phyloP scores from a whole-genome alignment of 2,329 filamentous ascomycete species.

The Botrytis porri region DNA sequence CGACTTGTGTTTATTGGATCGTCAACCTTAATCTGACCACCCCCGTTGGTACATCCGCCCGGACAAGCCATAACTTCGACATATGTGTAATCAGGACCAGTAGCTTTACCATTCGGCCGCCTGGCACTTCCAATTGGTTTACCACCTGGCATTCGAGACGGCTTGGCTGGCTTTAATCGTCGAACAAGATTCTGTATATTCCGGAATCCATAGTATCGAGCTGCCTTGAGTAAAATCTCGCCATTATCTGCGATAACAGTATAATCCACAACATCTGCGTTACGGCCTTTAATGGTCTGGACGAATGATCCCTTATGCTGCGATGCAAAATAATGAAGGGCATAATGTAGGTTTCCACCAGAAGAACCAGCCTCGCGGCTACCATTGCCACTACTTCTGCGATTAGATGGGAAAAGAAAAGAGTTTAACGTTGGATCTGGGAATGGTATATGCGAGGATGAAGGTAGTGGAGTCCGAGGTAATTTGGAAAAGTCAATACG shows the following conservation, averaged over 20 bases:
- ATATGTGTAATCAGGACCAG: slow-evolving; percentile 72
- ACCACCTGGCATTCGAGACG: slow-evolving; percentile 77
- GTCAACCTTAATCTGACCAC: slow-evolving; percentile 88
- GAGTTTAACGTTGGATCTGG: slow-evolving; percentile 67
- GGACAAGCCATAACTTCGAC: slow-evolving; percentile 99
- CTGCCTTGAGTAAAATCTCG: slow-evolving; percentile 69
- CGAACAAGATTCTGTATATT: slow-evolving; percentile 98
- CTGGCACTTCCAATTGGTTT: slow-evolving; percentile 56
- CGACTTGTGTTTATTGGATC: slow-evolving; percentile 63
- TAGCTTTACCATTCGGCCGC: slow-evolving; percentile 49
- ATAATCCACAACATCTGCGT: slow-evolving; percentile 89
- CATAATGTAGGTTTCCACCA: slow-evolving; percentile 84
- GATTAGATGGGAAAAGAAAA: slow-evolving; percentile 68
- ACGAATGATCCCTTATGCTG: slow-evolving; percentile 71
- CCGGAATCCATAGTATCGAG: slow-evolving; percentile 93
- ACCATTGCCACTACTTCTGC: slow-evolving; percentile 42
- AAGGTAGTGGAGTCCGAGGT: slow-evolving; percentile 54
- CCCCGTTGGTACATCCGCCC: slow-evolving; percentile 97
- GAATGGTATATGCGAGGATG: slow-evolving; percentile 54
- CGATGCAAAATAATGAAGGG: slow-evolving; percentile 71
- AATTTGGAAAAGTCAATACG: slow-evolving; percentile 73
- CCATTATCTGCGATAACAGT: slow-evolving; percentile 57
- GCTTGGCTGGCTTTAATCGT: slow-evolving; percentile 76
- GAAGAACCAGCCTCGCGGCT: slow-evolving; percentile 69
- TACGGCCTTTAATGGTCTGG: slow-evolving; percentile 71